Evolutionary conservation across 2,329 filamentous ascomycete genomes (phyloP).

Genomic region (Fusarium chlamydosporum): DNA sequence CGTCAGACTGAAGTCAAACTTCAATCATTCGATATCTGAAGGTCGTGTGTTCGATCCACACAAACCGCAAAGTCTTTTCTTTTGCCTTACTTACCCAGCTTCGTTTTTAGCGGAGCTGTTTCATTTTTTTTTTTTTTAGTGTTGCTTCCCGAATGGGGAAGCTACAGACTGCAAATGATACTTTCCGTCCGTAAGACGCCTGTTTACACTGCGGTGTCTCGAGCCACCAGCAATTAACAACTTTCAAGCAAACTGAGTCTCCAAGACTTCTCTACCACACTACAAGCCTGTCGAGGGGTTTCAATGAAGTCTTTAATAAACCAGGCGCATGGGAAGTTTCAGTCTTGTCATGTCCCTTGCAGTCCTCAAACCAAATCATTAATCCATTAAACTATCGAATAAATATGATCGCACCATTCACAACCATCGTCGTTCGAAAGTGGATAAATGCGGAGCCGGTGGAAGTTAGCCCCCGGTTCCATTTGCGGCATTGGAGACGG

Average conservation of each 20-base stretch:
- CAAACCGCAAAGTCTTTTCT: slow-evolving; percentile 45
- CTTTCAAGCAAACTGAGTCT: background rate
- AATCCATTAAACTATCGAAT: slow-evolving; percentile 12
- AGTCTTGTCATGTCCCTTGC: background rate
- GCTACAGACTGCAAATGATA: background rate
- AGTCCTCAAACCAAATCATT: background rate
- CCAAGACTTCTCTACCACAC: background rate
- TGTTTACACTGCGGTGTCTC: background rate
- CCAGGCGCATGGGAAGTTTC: background rate
- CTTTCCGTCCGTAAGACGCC: background rate
- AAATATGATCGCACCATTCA: slow-evolving; percentile 18
- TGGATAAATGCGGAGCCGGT: slow-evolving; percentile 37
- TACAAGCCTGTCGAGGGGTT: too few relatives aligned
- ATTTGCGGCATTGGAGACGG: slow-evolving; percentile 25
- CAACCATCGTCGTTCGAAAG: slow-evolving; percentile 16
- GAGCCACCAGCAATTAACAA: background rate
- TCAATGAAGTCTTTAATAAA: background rate
- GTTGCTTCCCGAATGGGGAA: background rate
- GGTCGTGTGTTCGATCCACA: slow-evolving; percentile 54
- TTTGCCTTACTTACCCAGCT: slow-evolving; percentile 1
- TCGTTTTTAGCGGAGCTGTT: background rate
- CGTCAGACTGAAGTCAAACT: slow-evolving; percentile 48
- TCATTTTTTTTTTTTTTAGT: slow-evolving; percentile 23
- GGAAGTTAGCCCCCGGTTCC: slow-evolving; percentile 46
- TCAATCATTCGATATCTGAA: slow-evolving; percentile 49